Evolutionary conservation across 164 flowering plant genomes (phyloP).

Genomic region (Vitis cinerea): DNA sequence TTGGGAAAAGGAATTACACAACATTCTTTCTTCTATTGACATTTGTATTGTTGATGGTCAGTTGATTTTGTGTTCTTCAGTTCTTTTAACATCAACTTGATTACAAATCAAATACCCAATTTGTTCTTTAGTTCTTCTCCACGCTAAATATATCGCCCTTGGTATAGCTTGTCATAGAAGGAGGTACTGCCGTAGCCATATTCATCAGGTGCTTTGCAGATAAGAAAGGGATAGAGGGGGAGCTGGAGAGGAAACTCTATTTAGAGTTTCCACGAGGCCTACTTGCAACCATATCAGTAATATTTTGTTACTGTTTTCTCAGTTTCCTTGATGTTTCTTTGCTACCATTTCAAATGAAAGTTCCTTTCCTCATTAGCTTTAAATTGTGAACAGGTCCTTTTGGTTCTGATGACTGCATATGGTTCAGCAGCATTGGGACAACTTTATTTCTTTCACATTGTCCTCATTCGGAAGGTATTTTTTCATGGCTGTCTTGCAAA

Average conservation of each 20-base stretch:
- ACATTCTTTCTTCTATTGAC: constrained; percentile 86
- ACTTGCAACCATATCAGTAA: constrained; percentile 80
- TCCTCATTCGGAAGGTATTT: constrained; percentile 88
- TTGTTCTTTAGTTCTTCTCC: not conserved
- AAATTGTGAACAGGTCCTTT: constrained; percentile 44
- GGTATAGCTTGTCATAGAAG: constrained; percentile 75
- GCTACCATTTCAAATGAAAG: not conserved
- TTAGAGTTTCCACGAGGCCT: constrained; percentile 71
- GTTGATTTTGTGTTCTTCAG: constrained; percentile 19
- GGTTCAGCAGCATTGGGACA: constrained; percentile 91
- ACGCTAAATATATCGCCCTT: not conserved
- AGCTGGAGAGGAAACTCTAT: constrained; percentile 50
- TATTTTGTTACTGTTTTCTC: constrained; percentile 5
- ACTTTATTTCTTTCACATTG: constrained; percentile 87
- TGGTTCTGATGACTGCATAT: constrained; percentile 68
- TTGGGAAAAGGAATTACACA: constrained; percentile 89
- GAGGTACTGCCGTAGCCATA: constrained; percentile 81
- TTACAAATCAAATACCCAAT: not conserved
- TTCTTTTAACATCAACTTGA: not conserved
- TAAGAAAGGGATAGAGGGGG: constrained; percentile 64
- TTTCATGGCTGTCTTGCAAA: not conserved
- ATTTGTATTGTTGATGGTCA: constrained; percentile 73
- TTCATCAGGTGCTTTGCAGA: constrained; percentile 85
- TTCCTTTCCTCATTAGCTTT: constrained; percentile 9
- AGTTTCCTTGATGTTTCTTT: not conserved